Base-by-base conservation (phyloP, 2,329 filamentous ascomycete species). In the Nemania bipapillata region DNA sequence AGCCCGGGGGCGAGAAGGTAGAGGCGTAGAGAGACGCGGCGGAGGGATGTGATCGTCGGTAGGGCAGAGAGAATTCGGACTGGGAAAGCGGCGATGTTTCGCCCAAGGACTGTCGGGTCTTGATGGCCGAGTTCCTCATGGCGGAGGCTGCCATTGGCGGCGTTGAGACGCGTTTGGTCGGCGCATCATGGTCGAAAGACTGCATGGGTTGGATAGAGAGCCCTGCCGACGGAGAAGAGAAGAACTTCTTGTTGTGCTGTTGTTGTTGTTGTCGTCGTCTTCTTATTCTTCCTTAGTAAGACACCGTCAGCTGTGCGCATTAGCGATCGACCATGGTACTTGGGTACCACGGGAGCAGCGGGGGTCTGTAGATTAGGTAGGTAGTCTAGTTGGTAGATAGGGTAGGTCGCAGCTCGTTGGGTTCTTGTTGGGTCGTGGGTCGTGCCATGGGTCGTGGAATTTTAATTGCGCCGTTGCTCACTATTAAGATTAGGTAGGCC, bases 121-220 rank as follows among this genome's bases (percentile, higher is more conserved):
- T 92, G 72, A 88, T 83, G 81, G 90, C 92, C 71, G 89, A 86
- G 66, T 89, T 76, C 75, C 84, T 88, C 77, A 86, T 75, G 71
- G 83, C 78, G 70, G 90, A 87, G 74, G 89, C 86, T 73, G 90
- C 89, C 77, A 89, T 83, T 76, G 91, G 90, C 80, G 91, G 86
- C 76, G 90, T 87, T 80, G 90, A 89, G 81, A 91, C 87, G 79
- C 90, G 88, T 81, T 90, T 87, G 82, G 87, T 84, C 75, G 88
- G 85, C 78, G 87, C 82, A 72, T 75, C 73, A 72, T 76, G 63
- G 53, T 73, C 73, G 68, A 74, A 75, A 65, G 76, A 65, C 71
- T 72, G 72, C 75, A 77, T 77, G 70, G 70, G 74, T 74, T 42
- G 60, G 63, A 57, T 55, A 54, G 62, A 57, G 40, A 11, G 17